phyloP scores from a whole-genome alignment of 441 rosid genomes.

The Populus hybrid region DNA sequence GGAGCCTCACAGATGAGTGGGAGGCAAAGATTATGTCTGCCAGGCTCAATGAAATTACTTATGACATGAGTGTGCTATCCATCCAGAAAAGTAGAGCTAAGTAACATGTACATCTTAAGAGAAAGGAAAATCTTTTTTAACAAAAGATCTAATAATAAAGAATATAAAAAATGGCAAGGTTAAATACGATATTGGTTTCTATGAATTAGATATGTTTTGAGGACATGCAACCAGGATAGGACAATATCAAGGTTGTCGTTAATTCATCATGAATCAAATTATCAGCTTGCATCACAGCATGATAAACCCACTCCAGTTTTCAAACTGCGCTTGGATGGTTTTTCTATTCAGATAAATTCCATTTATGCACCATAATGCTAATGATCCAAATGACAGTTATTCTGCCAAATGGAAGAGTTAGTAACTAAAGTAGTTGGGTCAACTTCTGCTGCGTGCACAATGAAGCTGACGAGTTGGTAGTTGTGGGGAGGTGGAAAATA shows the following conservation, averaged over 20 bases:
- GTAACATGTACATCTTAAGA: background rate
- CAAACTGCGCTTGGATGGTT: background rate
- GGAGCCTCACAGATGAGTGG: background rate
- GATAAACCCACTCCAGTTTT: background rate
- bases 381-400: background rate
- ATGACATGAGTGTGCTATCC: background rate
- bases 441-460: conserved; percentile 5
- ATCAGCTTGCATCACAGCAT: background rate
- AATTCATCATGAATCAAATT: background rate
- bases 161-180: background rate
- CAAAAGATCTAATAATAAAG: background rate
- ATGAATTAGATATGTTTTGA: background rate
- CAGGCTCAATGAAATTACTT: background rate
- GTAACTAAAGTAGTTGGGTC: background rate
- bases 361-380: conserved; percentile 2
- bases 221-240: background rate
- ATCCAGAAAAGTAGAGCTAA: background rate
- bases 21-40: background rate
- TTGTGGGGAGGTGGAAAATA: conserved; percentile 2
- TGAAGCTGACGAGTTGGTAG: conserved; percentile 5
- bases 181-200: background rate
- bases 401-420: background rate
- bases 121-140: background rate
- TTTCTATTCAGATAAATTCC: background rate
- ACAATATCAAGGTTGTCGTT: background rate